phyloP scores from a whole-genome alignment of 75 land plant species.

The Pinus taeda region DNA sequence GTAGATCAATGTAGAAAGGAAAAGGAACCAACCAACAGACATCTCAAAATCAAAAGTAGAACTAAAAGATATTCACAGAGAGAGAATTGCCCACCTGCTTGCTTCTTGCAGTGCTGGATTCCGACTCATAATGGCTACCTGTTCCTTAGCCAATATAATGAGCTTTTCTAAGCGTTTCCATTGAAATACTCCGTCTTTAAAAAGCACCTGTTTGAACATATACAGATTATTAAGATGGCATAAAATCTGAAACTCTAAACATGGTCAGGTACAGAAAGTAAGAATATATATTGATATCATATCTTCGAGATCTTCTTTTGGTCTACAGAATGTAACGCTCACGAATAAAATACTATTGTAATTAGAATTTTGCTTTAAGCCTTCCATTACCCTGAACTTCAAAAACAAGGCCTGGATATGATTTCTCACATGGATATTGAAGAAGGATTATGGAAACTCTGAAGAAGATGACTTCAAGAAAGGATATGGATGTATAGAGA shows the following conservation, averaged over 20 bases:
- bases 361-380: neutral
- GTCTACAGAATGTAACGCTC: neutral
- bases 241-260: neutral
- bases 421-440: too few species aligned
- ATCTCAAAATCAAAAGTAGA: too few species aligned
- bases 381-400: neutral
- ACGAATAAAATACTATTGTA: neutral
- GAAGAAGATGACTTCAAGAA: too few species aligned
- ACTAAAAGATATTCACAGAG: neutral
- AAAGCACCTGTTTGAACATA: constrained; percentile 62
- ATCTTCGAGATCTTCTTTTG: neutral
- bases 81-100: constrained; percentile 25
- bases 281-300: neutral
- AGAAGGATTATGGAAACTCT: too few species aligned
- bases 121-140: constrained; percentile 85
- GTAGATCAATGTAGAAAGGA: neutral
- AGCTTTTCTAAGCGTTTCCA: constrained; percentile 98
- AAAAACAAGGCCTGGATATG: too few species aligned
- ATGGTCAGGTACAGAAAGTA: neutral
- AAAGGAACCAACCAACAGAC: neutral
- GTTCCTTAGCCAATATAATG: constrained; percentile 90
- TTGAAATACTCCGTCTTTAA: constrained; percentile 93
- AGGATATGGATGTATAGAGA: too few species aligned
- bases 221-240: constrained; percentile 2
- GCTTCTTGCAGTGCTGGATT: constrained; percentile 65